Evolutionary conservation across 257 asterid genomes (phyloP), one percentile per base, ranked within the genome.

Genomic region (Nicotiana undulata): DNA sequence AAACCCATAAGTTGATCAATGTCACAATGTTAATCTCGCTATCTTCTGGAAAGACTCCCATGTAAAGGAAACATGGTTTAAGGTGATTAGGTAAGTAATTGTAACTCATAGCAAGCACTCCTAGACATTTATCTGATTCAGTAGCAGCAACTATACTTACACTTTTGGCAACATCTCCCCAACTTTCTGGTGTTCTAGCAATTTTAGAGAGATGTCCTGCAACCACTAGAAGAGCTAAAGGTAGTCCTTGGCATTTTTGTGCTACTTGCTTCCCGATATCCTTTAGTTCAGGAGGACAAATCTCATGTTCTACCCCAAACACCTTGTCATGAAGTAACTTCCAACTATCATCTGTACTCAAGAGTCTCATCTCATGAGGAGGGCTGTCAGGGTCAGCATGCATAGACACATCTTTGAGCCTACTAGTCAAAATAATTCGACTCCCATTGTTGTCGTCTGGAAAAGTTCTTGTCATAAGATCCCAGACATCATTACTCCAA

Each of bases 81-180:
- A 76, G 31, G 24, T 18, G 16, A 13, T 6, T 18, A 22, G 80
- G 66, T 40, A 76, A 55, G 80, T 55, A 32, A 3, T 55, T 76
- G 80, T 76, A 61, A 55, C 10, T 55, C 60, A 55, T 16, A 17
- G 60, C 20, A 6, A 55, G 60, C 22, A 55, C 60, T 5, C 58
- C 53, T 24, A 56, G 31, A 63, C 80, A 51, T 29, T 13, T 24
- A 49, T 32, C 32, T 3, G 49, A 3, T 29, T 40, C 46, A 49
- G n/a, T 16, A 8, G 49, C 37, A 55, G 26, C n/a, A 76, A 49
- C 9, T 4, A 3, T 76, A 53, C 49, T 16, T 12, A 76, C 26
- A 76, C 46, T 76, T 26, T 46, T 18, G 46, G 66, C 80, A 6
- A 76, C 63, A 32, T 80, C 53, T 72, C 20, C 4, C 82, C 76